Evolutionary conservation across 2,329 filamentous ascomycete species (phyloP).

Genomic region (Colletotrichum lentis): DNA sequence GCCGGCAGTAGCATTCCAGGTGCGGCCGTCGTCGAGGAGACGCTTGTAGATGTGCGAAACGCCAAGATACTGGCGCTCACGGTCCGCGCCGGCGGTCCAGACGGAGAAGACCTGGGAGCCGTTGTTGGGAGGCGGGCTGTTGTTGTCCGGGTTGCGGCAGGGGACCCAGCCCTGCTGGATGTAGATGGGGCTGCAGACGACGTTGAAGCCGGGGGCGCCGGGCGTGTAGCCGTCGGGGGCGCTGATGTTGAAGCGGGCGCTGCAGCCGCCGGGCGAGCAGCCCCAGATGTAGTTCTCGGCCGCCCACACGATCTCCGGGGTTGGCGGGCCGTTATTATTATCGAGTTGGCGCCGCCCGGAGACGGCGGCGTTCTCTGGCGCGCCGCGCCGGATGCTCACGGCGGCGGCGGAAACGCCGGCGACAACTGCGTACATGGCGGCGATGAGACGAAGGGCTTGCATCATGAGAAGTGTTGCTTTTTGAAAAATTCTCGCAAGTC

Average conservation of each 20-base stretch:
- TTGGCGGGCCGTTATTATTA: too few relatives aligned
- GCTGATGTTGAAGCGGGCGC: constrained; percentile 40
- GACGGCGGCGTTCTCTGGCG: background rate
- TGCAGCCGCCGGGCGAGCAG: constrained; percentile 43
- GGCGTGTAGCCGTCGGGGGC: constrained; percentile 40
- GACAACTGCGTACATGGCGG: background rate
- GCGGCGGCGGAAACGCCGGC: constrained; percentile 23
- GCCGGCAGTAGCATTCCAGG: constrained; percentile 11
- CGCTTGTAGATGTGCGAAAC: constrained; percentile 40
- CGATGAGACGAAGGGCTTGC: constrained; percentile 7
- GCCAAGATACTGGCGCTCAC: constrained; percentile 40
- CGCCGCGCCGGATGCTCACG: background rate
- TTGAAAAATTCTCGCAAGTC: background rate
- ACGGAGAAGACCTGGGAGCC: constrained; percentile 39
- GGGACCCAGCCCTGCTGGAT: constrained; percentile 40
- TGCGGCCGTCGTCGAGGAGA: background rate
- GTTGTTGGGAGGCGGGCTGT: constrained; percentile 10
- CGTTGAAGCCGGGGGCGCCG: constrained; percentile 43
- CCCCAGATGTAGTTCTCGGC: constrained; percentile 33
- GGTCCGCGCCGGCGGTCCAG: constrained; percentile 38
- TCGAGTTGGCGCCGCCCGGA: background rate
- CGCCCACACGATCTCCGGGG: background rate
- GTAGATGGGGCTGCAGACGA: constrained; percentile 42
- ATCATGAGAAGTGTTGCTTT: background rate
- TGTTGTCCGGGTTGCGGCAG: constrained; percentile 39